phyloP scores from a whole-genome alignment of 345 rosid genomes.

The Heritiera fomes region DNA sequence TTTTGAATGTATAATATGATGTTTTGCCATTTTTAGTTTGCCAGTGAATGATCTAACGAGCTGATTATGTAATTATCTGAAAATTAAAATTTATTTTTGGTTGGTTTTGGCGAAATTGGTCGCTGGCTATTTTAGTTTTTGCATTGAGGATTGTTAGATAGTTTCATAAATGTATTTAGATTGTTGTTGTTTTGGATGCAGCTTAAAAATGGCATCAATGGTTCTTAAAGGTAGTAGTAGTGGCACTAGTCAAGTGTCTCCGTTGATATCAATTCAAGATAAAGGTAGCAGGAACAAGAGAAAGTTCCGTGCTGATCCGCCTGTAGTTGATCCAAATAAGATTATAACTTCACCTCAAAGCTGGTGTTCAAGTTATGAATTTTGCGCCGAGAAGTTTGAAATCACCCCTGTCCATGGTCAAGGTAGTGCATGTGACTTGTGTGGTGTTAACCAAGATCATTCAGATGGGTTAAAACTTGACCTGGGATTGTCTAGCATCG shows the following conservation, averaged over 20 bases:
- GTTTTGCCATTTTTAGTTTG: constrained; percentile 9
- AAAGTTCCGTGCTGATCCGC: constrained; percentile 77
- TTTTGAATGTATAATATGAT: constrained; percentile 8
- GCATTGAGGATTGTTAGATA: constrained; percentile 15
- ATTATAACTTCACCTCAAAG: constrained; percentile 38
- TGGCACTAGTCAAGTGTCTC: constrained; percentile 40
- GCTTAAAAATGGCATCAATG: constrained; percentile 63
- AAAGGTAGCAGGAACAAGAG: constrained; percentile 90
- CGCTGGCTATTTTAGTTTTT: constrained; percentile 14
- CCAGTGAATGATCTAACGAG: constrained; percentile 27
- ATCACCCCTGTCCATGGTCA: constrained; percentile 41
- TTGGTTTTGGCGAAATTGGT: not conserved
- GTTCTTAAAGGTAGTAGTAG: constrained; percentile 56
- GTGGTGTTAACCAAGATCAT: constrained; percentile 49
- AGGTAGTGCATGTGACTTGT: constrained; percentile 41
- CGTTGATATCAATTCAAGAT: constrained; percentile 61
- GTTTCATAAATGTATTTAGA: constrained; percentile 9
- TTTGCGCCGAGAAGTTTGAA: constrained; percentile 69
- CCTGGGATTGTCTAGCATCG: constrained; percentile 49
- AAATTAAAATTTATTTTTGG: not conserved
- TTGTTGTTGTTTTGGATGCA: constrained; percentile 31
- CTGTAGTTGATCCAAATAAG: constrained; percentile 47
- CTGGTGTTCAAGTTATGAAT: constrained; percentile 54
- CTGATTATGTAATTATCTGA: constrained; percentile 4
- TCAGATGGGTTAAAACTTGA: constrained; percentile 58